Evolutionary conservation across 495 filamentous ascomycete species (phyloP).

Genomic region (Aspergillus incahuasiensis): DNA sequence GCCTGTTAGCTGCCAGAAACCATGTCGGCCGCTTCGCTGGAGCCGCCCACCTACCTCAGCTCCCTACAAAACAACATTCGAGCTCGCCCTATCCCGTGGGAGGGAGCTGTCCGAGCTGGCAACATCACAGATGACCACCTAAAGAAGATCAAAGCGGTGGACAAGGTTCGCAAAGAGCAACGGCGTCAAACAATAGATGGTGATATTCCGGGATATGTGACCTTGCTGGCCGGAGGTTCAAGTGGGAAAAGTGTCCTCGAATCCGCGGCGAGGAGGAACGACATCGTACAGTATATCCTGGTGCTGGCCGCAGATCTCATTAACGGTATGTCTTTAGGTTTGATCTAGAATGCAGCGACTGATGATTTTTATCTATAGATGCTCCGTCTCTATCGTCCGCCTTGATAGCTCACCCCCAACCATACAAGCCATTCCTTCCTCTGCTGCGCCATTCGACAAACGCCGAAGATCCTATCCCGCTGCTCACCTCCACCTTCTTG

Average conservation of each 20-base stretch:
- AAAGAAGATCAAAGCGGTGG: constrained; percentile 94
- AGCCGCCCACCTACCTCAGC: constrained; percentile 83
- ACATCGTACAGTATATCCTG: constrained; percentile 92
- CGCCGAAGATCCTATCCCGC: constrained; percentile 78
- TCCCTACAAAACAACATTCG: constrained; percentile 95
- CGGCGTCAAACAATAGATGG: constrained; percentile 73
- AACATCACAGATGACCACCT: constrained; percentile 92
- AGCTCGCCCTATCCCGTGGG: constrained; percentile 92
- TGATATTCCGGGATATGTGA: constrained; percentile 71
- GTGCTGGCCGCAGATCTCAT: constrained; percentile 86
- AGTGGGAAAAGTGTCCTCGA: constrained; percentile 75
- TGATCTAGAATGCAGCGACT: constrained; percentile 52
- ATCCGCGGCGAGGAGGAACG: constrained; percentile 67
- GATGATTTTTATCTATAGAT: constrained; percentile 45
- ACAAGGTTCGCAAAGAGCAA: constrained; percentile 90
- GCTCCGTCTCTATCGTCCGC: constrained; percentile 70
- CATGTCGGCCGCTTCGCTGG: constrained; percentile 67
- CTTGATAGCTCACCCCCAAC: constrained; percentile 67
- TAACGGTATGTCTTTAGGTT: constrained; percentile 52
- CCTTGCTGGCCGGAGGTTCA: constrained; percentile 70
- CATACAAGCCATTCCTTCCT: constrained; percentile 81
- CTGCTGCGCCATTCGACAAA: constrained; percentile 77
- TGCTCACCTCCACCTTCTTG: constrained; percentile 86
- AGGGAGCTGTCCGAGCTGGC: constrained; percentile 88
- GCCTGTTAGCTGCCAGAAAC: constrained; percentile 4